A percentile compares a stretch with the other conserved stretches of the same genome.
Evolutionary conservation across 2,329 filamentous ascomycete species (phyloP).

Genomic region (Fusarium sp.): DNA sequence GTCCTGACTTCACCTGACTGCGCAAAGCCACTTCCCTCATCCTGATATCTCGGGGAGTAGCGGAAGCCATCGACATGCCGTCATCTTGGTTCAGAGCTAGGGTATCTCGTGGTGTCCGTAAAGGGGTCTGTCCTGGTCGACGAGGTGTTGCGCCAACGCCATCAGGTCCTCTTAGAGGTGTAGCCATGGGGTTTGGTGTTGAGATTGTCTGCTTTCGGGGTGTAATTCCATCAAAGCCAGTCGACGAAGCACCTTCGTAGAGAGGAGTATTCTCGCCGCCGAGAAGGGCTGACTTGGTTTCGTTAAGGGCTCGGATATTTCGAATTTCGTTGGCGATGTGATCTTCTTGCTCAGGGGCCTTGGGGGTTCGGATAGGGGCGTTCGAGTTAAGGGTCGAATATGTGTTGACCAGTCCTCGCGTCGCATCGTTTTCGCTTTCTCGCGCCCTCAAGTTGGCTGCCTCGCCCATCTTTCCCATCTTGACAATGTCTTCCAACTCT

Average conservation of each 20-base stretch:
- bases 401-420: conserved; percentile 85
- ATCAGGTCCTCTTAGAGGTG: conserved; percentile 76
- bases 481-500: conserved; percentile 97
- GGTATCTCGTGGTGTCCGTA: conserved; percentile 88
- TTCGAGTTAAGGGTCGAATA: conserved; percentile 84
- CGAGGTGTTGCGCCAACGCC: conserved; percentile 76
- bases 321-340: conserved; percentile 96
- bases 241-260: conserved; percentile 82
- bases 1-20: conserved; percentile 74
- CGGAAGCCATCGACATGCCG: conserved; percentile 73
- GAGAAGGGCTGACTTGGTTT: conserved; percentile 91
- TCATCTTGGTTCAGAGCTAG: conserved; percentile 84
- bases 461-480: conserved; percentile 96
- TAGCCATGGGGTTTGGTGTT: conserved; percentile 97
- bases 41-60: conserved; percentile 81
- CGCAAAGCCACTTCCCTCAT: conserved; percentile 76
- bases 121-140: conserved; percentile 80
- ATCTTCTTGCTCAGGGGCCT: conserved; percentile 91
- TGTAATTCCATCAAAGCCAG: conserved; percentile 86
- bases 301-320: conserved; percentile 90
- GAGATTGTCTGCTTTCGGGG: conserved; percentile 83
- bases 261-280: conserved; percentile 95
- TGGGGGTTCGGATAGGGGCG: conserved; percentile 91
- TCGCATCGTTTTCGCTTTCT: conserved; percentile 84
- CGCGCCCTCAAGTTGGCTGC: conserved; percentile 80